Conservation (phyloP, 371 early-diverging fungal species). For the Mortierella sp. region DNA sequence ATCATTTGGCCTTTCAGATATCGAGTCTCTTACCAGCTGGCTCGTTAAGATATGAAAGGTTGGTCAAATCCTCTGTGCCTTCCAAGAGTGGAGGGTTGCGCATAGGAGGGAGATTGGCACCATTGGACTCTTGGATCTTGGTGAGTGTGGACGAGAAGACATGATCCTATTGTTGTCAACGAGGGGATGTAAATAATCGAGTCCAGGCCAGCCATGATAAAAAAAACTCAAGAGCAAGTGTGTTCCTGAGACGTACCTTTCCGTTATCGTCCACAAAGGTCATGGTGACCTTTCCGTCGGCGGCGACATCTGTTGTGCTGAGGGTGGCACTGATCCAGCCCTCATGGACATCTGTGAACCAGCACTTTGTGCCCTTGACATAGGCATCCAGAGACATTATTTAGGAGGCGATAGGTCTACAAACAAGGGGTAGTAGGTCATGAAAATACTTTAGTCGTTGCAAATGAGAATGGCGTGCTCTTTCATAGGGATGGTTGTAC, state of each 20-base stretch:
- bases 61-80: conserved; percentile 93
- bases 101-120: conserved; percentile 84
- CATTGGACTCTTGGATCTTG: conserved; percentile 76
- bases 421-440: background rate
- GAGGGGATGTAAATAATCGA: background rate
- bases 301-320: conserved; percentile 68
- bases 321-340: conserved; percentile 89
- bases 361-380: conserved; percentile 83
- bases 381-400: conserved; percentile 70
- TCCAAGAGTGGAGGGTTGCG: conserved; percentile 92
- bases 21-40: conserved; percentile 75
- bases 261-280: conserved; percentile 75
- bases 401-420: conserved; percentile 58
- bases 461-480: conserved; percentile 7
- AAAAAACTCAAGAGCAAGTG: background rate
- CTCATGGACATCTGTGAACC: conserved; percentile 90
- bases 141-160: conserved; percentile 78
- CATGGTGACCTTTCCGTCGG: conserved; percentile 69
- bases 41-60: conserved; percentile 92
- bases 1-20: background rate
- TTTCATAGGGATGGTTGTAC: conserved; percentile 4
- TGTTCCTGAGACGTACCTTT: conserved; percentile 57
- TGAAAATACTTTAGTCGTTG: conserved; percentile 19
- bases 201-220: background rate
- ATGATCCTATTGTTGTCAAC: conserved; percentile 68